phyloP scores from a whole-genome alignment of 1,284 basidiomycete genomes.

The Hemileia vastatrix region DNA sequence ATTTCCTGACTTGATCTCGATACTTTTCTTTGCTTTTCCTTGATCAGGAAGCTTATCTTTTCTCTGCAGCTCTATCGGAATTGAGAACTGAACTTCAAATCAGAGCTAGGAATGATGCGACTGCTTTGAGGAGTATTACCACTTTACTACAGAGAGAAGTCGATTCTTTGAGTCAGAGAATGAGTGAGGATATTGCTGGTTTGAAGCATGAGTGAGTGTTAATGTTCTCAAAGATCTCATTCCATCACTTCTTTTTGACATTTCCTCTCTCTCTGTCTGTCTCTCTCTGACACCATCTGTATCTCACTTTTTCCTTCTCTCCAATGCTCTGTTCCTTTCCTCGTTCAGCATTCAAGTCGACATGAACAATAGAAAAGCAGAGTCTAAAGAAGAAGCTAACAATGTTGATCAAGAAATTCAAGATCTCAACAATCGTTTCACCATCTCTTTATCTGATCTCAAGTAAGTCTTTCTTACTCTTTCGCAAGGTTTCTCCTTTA shows the following conservation, averaged over 20 bases:
- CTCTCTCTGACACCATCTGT: not conserved
- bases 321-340: not conserved
- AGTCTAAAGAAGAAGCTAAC: conserved; percentile 79
- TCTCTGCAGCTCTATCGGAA: conserved; percentile 84
- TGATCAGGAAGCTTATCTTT: conserved; percentile 95
- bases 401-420: conserved; percentile 78
- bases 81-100: conserved; percentile 77
- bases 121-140: conserved; percentile 65
- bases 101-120: conserved; percentile 71
- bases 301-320: not conserved
- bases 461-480: too few species aligned
- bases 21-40: too few species aligned
- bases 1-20: too few species aligned
- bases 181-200: conserved; percentile 83
- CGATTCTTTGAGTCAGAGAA: conserved; percentile 73
- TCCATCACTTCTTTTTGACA: not conserved
- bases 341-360: conserved; percentile 71
- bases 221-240: not conserved
- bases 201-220: conserved; percentile 77
- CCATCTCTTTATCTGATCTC: too few species aligned
- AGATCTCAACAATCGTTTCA: conserved; percentile 52
- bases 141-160: conserved; percentile 74
- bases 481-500: too few species aligned
- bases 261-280: too few species aligned
- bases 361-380: conserved; percentile 84